These are phyloP conservation scores for Pestalotiopsis sp. DNA, from an alignment of 2,329 filamentous ascomycete species.

Conservation along the genomic window DNA sequence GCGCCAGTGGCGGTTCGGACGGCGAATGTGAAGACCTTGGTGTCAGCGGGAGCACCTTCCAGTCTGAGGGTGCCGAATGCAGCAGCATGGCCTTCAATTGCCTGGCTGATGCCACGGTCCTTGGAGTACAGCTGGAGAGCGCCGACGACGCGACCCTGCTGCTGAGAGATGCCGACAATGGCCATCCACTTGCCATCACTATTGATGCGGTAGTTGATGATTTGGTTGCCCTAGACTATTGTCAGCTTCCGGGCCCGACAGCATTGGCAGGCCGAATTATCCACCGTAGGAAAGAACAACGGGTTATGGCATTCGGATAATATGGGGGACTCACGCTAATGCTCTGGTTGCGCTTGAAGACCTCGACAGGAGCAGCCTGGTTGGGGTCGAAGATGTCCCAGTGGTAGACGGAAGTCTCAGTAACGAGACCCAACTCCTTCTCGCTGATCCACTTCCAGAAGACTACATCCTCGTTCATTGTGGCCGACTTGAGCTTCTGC, in stretches of 20 bases:
- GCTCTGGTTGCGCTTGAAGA: conserved; percentile 93
- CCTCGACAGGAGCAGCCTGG: conserved; percentile 80
- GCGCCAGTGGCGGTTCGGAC: conserved; percentile 87
- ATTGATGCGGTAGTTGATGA: conserved; percentile 99
- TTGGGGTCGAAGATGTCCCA: conserved; percentile 93
- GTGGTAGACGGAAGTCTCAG: conserved; percentile 89
- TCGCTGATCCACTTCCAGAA: conserved; percentile 99
- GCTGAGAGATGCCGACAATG: conserved; percentile 91
- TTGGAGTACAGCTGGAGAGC: conserved; percentile 97
- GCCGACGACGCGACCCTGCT: conserved; percentile 90
- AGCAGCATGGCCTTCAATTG: conserved; percentile 95
- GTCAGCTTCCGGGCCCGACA: background rate
- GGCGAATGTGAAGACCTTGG: conserved; percentile 95
- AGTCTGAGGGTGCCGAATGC: conserved; percentile 88
- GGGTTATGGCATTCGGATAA: too few species aligned
- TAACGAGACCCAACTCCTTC: conserved; percentile 84
- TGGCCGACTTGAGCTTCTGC: conserved; percentile 93
- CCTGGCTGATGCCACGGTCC: conserved; percentile 94
- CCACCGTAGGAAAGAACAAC: background rate
- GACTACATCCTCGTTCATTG: conserved; percentile 95
- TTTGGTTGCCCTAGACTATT: conserved; percentile 78
- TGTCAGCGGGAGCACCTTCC: conserved; percentile 86
- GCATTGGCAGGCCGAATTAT: background rate
- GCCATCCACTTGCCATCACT: conserved; percentile 98
- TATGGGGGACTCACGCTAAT: conserved; percentile 66